Percentiles rank a stretch among this genome's conserved stretches.
These are phyloP conservation scores for Ichthyophthirius multifiliis DNA, from an alignment of 169 alveolate species.

Conservation along the genomic window DNA sequence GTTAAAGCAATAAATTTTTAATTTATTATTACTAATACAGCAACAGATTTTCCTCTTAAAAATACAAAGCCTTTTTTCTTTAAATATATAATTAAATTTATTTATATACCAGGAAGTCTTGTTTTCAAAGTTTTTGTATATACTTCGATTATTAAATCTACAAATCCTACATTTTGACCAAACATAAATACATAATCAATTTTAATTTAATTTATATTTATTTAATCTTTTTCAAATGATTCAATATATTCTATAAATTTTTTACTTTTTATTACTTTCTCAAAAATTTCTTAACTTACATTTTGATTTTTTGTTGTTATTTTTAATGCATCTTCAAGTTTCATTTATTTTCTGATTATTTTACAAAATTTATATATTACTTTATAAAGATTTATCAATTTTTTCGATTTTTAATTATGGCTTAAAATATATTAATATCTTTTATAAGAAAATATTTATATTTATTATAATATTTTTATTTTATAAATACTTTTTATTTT, in stretches of 20 bases:
- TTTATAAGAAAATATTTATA: too few relatives aligned
- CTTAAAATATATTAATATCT: too few relatives aligned
- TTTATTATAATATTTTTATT: too few relatives aligned
- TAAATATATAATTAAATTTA: background rate
- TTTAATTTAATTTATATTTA: background rate
- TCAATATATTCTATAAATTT: constrained; percentile 1
- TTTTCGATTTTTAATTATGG: too few relatives aligned
- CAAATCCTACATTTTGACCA: constrained; percentile 40
- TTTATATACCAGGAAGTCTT: constrained; percentile 26
- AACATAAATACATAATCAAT: constrained; percentile 25
- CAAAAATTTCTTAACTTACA: background rate
- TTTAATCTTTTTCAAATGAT: background rate
- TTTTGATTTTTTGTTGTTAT: too few relatives aligned
- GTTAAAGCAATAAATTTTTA: constrained; percentile 6
- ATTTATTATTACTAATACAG: constrained; percentile 21
- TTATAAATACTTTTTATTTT: too few relatives aligned
- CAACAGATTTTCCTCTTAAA: constrained; percentile 41
- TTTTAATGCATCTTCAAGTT: too few relatives aligned
- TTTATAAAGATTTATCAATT: too few relatives aligned
- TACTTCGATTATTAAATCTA: constrained; percentile 20
- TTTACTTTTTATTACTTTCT: background rate
- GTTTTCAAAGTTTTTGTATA: background rate
- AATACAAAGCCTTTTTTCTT: background rate
- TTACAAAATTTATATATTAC: too few relatives aligned
- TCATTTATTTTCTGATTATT: too few relatives aligned